Percentiles rank a stretch among this genome's conserved stretches.
Evolutionary conservation across 1,284 basidiomycete species (phyloP).

Genomic region (Chiua sp.): DNA sequence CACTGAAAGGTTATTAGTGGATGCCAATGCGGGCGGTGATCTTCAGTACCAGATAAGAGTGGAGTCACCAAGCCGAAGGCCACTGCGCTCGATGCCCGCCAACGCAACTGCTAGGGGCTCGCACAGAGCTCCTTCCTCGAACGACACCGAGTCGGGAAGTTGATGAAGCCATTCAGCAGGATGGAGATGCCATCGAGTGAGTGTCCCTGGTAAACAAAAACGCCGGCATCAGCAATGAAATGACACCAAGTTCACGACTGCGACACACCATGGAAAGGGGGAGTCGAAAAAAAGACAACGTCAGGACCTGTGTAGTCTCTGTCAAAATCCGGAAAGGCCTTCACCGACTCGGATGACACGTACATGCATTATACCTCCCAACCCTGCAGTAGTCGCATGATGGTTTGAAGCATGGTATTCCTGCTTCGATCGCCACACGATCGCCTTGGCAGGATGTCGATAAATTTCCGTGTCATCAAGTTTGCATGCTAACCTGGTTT

Average conservation of each 20-base stretch:
- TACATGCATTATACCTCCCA: constrained; percentile 65
- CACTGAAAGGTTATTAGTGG: constrained; percentile 42
- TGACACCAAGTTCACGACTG: not conserved
- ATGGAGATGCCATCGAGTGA: constrained; percentile 65
- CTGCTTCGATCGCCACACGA: constrained; percentile 68
- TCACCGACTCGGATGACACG: not conserved
- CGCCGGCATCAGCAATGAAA: constrained; percentile 1
- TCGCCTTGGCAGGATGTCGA: constrained; percentile 46
- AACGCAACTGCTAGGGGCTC: constrained; percentile 67
- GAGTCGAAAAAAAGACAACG: constrained; percentile 71
- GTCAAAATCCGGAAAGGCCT: constrained; percentile 7
- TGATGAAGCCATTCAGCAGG: constrained; percentile 69
- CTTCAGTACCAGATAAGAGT: constrained; percentile 56
- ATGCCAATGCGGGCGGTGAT: not conserved
- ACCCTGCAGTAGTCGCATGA: constrained; percentile 62
- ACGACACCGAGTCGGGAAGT: constrained; percentile 61
- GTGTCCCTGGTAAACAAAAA: constrained; percentile 47
- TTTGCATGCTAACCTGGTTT: constrained; percentile 47
- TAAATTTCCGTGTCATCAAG: not conserved
- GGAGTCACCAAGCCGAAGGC: constrained; percentile 63
- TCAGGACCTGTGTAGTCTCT: constrained; percentile 43
- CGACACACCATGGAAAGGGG: constrained; percentile 59
- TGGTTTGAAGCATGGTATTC: constrained; percentile 64
- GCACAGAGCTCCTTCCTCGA: constrained; percentile 67
- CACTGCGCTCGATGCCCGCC: constrained; percentile 65